Percentiles rank a stretch among this genome's conserved stretches.
These are phyloP conservation scores for Hanseniaspora uvarum DNA, from an alignment of 1,139 yeast species.

Conservation along the genomic window DNA sequence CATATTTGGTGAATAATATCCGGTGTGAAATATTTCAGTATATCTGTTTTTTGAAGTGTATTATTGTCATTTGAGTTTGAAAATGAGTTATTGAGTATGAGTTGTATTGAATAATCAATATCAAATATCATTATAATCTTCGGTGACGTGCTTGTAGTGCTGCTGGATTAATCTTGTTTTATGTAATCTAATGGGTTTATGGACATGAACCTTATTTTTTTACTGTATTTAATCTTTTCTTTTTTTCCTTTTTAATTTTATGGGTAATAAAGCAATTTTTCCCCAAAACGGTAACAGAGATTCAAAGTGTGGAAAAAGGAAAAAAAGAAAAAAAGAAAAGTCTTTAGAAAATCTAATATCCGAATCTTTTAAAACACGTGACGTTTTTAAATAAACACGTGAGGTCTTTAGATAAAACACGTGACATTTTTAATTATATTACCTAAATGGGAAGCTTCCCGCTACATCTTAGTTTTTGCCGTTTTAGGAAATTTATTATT, in stretches of 20 bases:
- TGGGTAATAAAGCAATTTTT: too few species aligned
- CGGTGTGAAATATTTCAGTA: slow-evolving; percentile 42
- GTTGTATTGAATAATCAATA: slow-evolving; percentile 7
- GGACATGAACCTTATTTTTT: too few species aligned
- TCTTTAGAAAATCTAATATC: too few species aligned
- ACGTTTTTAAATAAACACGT: too few species aligned
- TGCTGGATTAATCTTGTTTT: not conserved
- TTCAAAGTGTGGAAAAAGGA: too few species aligned
- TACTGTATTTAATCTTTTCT: too few species aligned
- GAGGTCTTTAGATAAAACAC: not conserved
- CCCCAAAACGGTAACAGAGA: not conserved
- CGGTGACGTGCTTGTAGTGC: not conserved
- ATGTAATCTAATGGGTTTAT: too few species aligned
- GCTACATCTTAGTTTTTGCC: too few species aligned
- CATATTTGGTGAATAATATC: slow-evolving; percentile 74
- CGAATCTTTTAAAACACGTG: too few species aligned
- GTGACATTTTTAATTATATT: not conserved
- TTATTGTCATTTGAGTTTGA: not conserved
- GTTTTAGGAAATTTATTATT: not conserved
- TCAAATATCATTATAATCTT: slow-evolving; percentile 7
- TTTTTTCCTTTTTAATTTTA: too few species aligned
- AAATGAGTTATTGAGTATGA: slow-evolving; percentile 5
- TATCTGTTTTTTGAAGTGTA: not conserved
- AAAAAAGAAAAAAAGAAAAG: slow-evolving; percentile 2
- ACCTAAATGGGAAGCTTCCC: not conserved